phyloP scores from a whole-genome alignment of 306 rosid species.

The Dryas alaskensis region DNA sequence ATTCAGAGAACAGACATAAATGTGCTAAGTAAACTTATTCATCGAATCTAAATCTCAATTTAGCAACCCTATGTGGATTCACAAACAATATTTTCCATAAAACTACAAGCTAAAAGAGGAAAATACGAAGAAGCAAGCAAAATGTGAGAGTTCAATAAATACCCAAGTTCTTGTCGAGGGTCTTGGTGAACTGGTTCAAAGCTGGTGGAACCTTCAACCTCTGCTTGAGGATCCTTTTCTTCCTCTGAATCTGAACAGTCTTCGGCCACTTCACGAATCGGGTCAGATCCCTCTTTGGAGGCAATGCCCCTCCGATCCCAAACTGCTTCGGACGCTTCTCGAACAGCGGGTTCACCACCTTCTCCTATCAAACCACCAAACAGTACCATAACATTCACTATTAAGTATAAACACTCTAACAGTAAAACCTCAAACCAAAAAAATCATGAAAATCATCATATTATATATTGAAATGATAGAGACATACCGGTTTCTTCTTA shows the following conservation, averaged over 20 bases:
- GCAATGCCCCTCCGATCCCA: constrained; percentile 79
- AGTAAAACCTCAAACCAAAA: neutral
- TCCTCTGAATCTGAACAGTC: constrained; percentile 66
- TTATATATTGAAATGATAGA: no score
- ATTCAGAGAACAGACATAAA: neutral
- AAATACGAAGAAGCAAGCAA: neutral
- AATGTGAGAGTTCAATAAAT: neutral
- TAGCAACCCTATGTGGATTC: neutral
- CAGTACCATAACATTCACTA: neutral
- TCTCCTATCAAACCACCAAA: constrained; percentile 30
- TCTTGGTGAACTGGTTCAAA: constrained; percentile 73
- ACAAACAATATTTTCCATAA: neutral
- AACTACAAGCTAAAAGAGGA: neutral
- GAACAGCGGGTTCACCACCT: constrained; percentile 64
- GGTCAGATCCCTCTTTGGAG: constrained; percentile 76
- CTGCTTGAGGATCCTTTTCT: constrained; percentile 75
- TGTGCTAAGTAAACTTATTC: neutral
- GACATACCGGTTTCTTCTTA: constrained; percentile 48
- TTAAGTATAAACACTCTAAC: neutral
- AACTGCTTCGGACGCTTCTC: constrained; percentile 86
- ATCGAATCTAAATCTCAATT: neutral
- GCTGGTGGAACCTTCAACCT: constrained; percentile 85
- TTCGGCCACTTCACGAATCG: constrained; percentile 85
- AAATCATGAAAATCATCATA: neutral
- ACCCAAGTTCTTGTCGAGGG: constrained; percentile 80